Evolutionary conservation across 176 grass and related monocot species (phyloP), one percentile per base, ranked within the genome.

Genomic region (Oryza glaberrima): DNA sequence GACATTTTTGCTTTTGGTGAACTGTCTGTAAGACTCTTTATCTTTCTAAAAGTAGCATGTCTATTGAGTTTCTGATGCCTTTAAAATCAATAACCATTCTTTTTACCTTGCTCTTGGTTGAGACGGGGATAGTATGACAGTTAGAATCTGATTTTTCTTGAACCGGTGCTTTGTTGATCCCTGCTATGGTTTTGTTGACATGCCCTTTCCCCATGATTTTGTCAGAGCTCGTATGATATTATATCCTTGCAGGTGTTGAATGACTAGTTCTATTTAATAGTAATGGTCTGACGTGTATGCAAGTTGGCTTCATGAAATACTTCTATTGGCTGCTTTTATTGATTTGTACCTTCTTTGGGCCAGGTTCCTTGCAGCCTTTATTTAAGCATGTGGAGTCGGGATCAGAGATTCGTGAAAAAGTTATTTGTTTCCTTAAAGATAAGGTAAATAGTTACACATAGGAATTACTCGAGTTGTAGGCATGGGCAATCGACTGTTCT

Each of bases 361-460:
- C 88, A 99, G 97, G 88, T 89, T 99, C 97, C 6, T 96, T 99
- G 77, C 89, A 86, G 83, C 84, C 94, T 82, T 94, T 99, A 83
- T 99, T 99, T 90, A 94, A 99, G 81, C 97, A 96, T 80, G 90
- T 99, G 72, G 97, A 99, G 82, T 82, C 86, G 56, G 97, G 94
- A 84, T 70, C 91, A 72, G 94, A 99, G 86, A 94, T 99, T 47
- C 97, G 97, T 67, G 97, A 99, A 85, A 99, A 94, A 79, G 89
- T 96, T 84, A 96, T 99, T 67, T 94, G 86, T 81, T 99, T 99
- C 65, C 92, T 99, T 72, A 94, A 91, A 87, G 97, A 99, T 86
- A 99, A 96, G 97, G 97, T 94, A 91, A 86, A 40, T 90, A 36
- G 22, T 77, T 67, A 7, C 34, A 44, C 77, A 64, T 82, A 38